Base-by-base conservation (phyloP, 2,329 filamentous ascomycete genomes). In the Sporothrix phasma region DNA sequence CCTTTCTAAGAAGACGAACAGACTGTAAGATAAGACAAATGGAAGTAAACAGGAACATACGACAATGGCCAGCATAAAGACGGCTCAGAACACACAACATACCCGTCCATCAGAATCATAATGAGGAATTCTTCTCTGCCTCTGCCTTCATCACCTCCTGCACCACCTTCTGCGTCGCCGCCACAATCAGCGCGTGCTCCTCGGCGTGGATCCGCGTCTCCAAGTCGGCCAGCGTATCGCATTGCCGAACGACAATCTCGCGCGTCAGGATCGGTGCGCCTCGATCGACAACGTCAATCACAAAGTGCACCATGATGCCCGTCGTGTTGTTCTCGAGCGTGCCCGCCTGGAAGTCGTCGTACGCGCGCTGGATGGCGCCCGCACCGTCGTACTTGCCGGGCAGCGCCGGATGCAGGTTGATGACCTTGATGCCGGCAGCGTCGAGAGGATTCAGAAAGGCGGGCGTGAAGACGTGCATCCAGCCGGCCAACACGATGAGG, bases 271-370 rank as follows among this genome's bases (percentile, higher is more conserved):
- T 88, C 10, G 89, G 87, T 67, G 83, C 79, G 2, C 92, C 92
- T 71, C 88, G 83, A 76, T 96, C 92, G 63, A 96, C 90, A 73
- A 93, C 85, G 8, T 77, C 79, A 67, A 89, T 86, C 54, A 96
- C 91, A 75, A 92, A 88, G 76, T 96, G 92, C 17, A 91, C 85
- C 92, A 96, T 96, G 62, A 95, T 87, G 0, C 92, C 92, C 0
- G 92, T 95, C 68, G 81, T 82, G 68, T 82, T 81, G 68, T 88
- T 81, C 70, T 86, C 83, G 10, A 90, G 82, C 67, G 81, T 82
- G 5, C 83, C 82, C 2, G 76, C 77, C 72, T 86, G 75, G 72
- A 89, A 92, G 64, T 90, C 90, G 54, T 84, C 80, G 75, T 85
- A 91, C 3, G 92, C 90, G 26, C 90, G 81, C 70, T 88, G 84